Base-by-base conservation (phyloP, 148 eudicot species). In the Cornus suecica region DNA sequence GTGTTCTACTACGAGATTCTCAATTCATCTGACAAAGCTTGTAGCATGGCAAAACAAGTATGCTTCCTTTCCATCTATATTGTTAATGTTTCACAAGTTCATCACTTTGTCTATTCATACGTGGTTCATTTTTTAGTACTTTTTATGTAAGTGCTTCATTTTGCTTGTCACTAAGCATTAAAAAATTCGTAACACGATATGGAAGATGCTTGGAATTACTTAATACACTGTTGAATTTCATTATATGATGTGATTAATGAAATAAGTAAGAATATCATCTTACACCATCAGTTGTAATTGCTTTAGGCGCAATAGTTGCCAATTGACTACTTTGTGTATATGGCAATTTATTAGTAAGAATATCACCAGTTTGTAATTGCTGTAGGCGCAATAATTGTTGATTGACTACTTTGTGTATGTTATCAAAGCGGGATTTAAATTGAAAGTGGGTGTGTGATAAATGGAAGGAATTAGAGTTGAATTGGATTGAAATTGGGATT, bases 1-100 rank as follows among this genome's bases (percentile, higher is more conserved):
- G 88, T 87, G 69, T 83, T 87, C 81, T 80, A 87, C 82, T 87
- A 76, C 72, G 90, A 87, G 80, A 87, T 87, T 48, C 83, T 87
- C 11, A 85, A 87, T 67, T 83, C 90, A 25, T 79, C 88, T 65
- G 90, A 85, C 23, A 87, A 83, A 60, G 90, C 90, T 65, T 87
- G 90, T 72, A 79, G 76, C 54, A 78, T 87, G 83, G 88, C 90
- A 30, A 83, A 85, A 72, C 83, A 87, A 86, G 88, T 87, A 74
- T 37, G 60, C 67, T 68, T 23, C 41, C 0, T 62, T 18, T 22
- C 42, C 31, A 27, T 70, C 45, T 32, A 28, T 52, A 5, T 51
- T 27, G 45, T 69, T 56, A 52, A 6, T 10, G 10, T 37, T 37
- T 37, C 7, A 37, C 42, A 32, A 32, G 2, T 32, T 32, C 5